These are phyloP conservation scores for Agaricus bisporus DNA, from an alignment of 768 basidiomycete genomes.

Conservation along the genomic window DNA sequence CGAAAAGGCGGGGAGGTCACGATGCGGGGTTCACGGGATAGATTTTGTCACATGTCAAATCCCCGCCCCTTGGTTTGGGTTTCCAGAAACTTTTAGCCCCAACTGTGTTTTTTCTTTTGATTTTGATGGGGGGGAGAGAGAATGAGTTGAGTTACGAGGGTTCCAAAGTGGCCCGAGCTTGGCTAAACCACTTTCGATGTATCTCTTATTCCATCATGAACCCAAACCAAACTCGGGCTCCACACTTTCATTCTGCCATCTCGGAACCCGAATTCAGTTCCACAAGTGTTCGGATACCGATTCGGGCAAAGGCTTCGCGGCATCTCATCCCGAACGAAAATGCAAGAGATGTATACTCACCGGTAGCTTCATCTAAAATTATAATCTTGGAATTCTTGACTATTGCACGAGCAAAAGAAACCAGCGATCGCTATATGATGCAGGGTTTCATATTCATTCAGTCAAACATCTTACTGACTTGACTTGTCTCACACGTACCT, in stretches of 20 bases:
- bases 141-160: not conserved
- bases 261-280: not conserved
- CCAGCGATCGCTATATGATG: constrained; percentile 60
- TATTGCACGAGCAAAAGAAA: constrained; percentile 83
- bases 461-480: not conserved
- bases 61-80: not conserved
- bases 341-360: constrained; percentile 20
- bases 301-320: not conserved
- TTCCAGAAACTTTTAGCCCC: too few species aligned
- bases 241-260: not conserved
- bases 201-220: too few species aligned
- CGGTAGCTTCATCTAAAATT: constrained; percentile 88
- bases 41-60: not conserved
- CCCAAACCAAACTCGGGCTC: not conserved
- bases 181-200: too few species aligned
- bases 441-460: not conserved
- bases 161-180: too few species aligned
- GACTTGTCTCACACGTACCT: constrained; percentile 24
- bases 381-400: constrained; percentile 83
- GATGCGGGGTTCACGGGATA: not conserved
- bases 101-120: too few species aligned
- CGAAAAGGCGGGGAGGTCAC: too few species aligned
- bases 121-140: too few species aligned
- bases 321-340: not conserved
- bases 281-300: not conserved